Conservation (phyloP, 441 rosid genomes). For the Iberis amara region DNA sequence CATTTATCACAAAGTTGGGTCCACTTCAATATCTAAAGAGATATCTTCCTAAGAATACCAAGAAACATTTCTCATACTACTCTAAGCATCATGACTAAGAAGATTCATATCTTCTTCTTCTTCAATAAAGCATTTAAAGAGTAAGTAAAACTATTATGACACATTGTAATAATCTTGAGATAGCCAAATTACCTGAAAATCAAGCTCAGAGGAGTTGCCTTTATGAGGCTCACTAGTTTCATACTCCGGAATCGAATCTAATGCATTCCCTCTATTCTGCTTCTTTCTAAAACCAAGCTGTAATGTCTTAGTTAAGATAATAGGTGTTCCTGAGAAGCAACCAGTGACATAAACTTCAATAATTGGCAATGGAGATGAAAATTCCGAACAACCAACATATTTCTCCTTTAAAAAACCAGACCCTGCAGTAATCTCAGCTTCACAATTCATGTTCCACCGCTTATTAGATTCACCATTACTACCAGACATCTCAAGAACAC, state of each 20-base stretch:
- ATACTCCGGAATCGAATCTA: slow-evolving; percentile 57
- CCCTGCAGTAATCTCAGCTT: slow-evolving; percentile 39
- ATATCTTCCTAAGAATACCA: slow-evolving; percentile 17
- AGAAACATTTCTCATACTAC: slow-evolving; percentile 13
- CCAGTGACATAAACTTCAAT: slow-evolving; percentile 68
- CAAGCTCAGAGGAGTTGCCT: slow-evolving; percentile 31
- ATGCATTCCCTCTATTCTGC: slow-evolving; percentile 28
- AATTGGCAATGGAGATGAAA: slow-evolving; percentile 38
- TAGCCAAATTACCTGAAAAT: slow-evolving; percentile 39
- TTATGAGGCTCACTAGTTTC: slow-evolving; percentile 36
- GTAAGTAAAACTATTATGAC: not conserved
- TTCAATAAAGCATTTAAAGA: slow-evolving; percentile 15
- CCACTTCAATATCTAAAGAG: slow-evolving; percentile 26
- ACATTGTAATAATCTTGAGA: slow-evolving; percentile 17
- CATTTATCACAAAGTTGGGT: slow-evolving; percentile 28
- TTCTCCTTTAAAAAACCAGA: slow-evolving; percentile 43
- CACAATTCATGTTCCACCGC: slow-evolving; percentile 45
- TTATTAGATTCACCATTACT: slow-evolving; percentile 38
- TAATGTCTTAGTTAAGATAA: slow-evolving; percentile 52
- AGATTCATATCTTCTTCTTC: not conserved
- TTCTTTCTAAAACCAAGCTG: slow-evolving; percentile 48
- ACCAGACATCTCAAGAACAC: slow-evolving; percentile 41
- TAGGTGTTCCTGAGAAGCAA: slow-evolving; percentile 51
- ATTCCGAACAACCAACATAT: slow-evolving; percentile 34
- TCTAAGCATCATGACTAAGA: slow-evolving; percentile 17